These are phyloP conservation scores for Arachis hypogaea DNA, from an alignment of 306 rosid genomes.

Conservation along the genomic window DNA sequence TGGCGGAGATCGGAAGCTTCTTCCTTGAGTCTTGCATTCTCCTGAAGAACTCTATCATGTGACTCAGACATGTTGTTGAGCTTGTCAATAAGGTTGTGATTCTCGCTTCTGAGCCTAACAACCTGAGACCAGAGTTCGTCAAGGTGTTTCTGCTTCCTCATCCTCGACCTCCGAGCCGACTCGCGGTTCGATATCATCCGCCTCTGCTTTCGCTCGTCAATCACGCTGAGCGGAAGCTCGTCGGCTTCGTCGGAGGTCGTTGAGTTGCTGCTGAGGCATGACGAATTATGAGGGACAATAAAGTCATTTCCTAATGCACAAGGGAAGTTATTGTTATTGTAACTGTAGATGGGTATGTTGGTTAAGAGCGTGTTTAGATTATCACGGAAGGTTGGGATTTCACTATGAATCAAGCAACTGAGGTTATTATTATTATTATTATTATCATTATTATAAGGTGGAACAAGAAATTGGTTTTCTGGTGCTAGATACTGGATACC, in stretches of 20 bases:
- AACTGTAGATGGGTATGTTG: slow-evolving; percentile 43
- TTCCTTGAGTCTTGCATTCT: slow-evolving; percentile 66
- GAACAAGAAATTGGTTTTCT: slow-evolving; percentile 49
- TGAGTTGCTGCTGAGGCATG: slow-evolving; percentile 70
- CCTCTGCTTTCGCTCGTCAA: slow-evolving; percentile 76
- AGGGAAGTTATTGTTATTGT: slow-evolving; percentile 26
- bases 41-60: slow-evolving; percentile 61
- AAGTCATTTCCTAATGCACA: slow-evolving; percentile 42
- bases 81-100: slow-evolving; percentile 59
- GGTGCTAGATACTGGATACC: slow-evolving; percentile 52
- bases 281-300: slow-evolving; percentile 30
- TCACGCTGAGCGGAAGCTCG: slow-evolving; percentile 56
- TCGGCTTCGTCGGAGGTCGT: slow-evolving; percentile 76
- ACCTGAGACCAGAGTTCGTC: slow-evolving; percentile 89
- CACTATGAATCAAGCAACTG: slow-evolving; percentile 42
- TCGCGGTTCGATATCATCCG: slow-evolving; percentile 89
- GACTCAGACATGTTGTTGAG: slow-evolving; percentile 59
- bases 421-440: too few species aligned
- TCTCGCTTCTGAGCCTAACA: slow-evolving; percentile 67
- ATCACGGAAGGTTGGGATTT: slow-evolving; percentile 37
- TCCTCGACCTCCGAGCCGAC: slow-evolving; percentile 82
- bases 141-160: slow-evolving; percentile 85
- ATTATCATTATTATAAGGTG: slow-evolving; percentile 5
- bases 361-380: slow-evolving; percentile 38
- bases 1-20: slow-evolving; percentile 68